phyloP scores from a whole-genome alignment of 2,329 filamentous ascomycete species.

The Ophiostoma australiae region DNA sequence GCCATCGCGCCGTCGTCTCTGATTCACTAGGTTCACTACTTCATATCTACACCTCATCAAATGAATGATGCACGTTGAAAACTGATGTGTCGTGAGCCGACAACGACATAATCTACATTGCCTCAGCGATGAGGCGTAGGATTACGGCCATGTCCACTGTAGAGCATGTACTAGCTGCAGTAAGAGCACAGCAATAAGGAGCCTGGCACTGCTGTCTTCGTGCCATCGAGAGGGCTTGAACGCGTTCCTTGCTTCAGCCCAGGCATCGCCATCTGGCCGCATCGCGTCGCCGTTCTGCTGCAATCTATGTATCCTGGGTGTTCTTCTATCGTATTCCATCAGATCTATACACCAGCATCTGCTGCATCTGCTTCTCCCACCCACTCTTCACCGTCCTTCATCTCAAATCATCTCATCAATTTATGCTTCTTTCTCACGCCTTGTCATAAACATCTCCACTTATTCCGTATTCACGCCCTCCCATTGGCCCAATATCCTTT shows the following conservation, averaged over 20 bases:
- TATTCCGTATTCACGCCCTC: background rate
- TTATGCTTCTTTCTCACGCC: background rate
- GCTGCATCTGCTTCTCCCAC: background rate
- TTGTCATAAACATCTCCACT: constrained; percentile 14
- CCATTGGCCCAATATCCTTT: constrained; percentile 16
- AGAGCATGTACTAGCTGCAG: background rate
- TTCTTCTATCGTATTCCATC: background rate
- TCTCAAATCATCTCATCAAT: background rate
- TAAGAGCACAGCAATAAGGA: background rate
- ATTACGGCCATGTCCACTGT: background rate
- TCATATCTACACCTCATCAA: background rate
- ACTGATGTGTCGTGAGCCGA: background rate
- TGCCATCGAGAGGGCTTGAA: background rate
- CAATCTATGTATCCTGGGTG: background rate
- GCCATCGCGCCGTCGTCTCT: background rate
- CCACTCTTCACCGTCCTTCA: background rate
- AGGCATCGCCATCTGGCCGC: background rate
- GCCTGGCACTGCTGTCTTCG: background rate
- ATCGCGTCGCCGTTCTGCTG: background rate
- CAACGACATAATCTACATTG: background rate
- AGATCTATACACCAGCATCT: background rate
- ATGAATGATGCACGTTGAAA: background rate
- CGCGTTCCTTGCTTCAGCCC: background rate
- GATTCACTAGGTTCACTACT: background rate
- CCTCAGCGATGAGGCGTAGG: background rate